Base-by-base conservation (phyloP, 2,329 filamentous ascomycete genomes). In the Sodiomyces alkalinus region DNA sequence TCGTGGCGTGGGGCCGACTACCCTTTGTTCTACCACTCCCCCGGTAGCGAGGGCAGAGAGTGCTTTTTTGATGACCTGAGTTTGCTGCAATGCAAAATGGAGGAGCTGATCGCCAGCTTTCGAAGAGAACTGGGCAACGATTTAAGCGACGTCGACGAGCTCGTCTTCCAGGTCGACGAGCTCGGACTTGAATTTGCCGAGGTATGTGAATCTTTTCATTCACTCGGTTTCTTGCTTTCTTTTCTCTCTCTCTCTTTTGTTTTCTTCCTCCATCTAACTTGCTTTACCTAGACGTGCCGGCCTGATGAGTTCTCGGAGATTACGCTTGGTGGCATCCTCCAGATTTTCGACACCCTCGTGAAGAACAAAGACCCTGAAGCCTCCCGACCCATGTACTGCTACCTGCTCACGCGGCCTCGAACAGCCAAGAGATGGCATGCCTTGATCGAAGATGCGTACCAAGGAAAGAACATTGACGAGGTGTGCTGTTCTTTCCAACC, bases 131-230 rank as follows among this genome's bases (percentile, higher is more conserved):
- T 68, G 10, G 43, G 47, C 12, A 50, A 55, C 21, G 64, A 67
- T 29, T 42, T 68, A 3, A 44, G 47, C 5, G 32, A 46, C 4
- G 50, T 55, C 12, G 63, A 68, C 29, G 62, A 68, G 31, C 44
- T 68, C 22, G 51, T 59, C n/a, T 52, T 67, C 22, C 59, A 63
- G 33, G 47, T 68, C 26, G 60, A 67, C 17, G 58, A 64, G 33
- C 53, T 68, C 22, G 61, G 60, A 7, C 48, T 68, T 18, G 62
- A 68, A 42, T 65, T 67, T 42, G 49, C 59, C 13, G 62, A 68
- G 49, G 60, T 62, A 47, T 37, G 56, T 36, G 11, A n/a, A n/a
- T n/a, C n/a, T n/a, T n/a, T n/a, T n/a, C n/a, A n/a, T n/a, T n/a
- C n/a, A n/a, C n/a, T n/a, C n/a, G n/a, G n/a, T n/a, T n/a, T n/a